Base-by-base conservation (phyloP, 2,329 filamentous ascomycete genomes). In the Zymoseptoria tritici region DNA sequence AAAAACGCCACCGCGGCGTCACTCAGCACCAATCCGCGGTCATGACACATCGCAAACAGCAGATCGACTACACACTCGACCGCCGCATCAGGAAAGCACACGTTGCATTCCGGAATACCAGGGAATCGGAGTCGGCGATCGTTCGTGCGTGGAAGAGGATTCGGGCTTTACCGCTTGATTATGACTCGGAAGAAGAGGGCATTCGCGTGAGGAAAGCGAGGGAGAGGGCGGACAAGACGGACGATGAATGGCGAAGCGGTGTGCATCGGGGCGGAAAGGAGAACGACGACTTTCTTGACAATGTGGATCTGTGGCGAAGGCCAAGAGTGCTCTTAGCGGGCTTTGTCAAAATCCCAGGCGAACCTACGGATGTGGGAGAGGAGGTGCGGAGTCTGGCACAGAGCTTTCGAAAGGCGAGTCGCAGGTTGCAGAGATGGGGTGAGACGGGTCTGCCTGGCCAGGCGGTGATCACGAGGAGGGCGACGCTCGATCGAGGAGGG, bases 11-110 rank as follows among this genome's bases (percentile, higher is more conserved):
- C 8, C 83, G 90, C 1, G 89, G 89, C 2, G 83, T 90, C 0
- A 94, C 90, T 0, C 88, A 89, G 42, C 90, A 94, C 73, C 90
- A 94, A 74, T 78, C 91, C 49, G 89, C 89, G 0, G 88, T 94
- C 1, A 89, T 91, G 72, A 83, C 86, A 58, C 91, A 92, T 73
- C 81, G 90, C 19, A 88, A 85, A 62, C 85, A 90, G 68, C 85
- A 89, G 5, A 89, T 93, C n/a, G 87, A 91, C 68, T 87, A 91
- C 68, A 89, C 91, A 56, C 82, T 94, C 16, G 87, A 90, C 66
- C 84, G 86, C n/a, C 86, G 87, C 29, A 77, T 93, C 36, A 84
- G 87, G 54, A 81, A 80, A 64, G 79, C 84, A 56, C 87, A 91
- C 69, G 83, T 85, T 69, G 79, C 79, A 58, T 82, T 85, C 11